Conservation (phyloP, 75 land plant species). For the Selaginella moellendorffii region DNA sequence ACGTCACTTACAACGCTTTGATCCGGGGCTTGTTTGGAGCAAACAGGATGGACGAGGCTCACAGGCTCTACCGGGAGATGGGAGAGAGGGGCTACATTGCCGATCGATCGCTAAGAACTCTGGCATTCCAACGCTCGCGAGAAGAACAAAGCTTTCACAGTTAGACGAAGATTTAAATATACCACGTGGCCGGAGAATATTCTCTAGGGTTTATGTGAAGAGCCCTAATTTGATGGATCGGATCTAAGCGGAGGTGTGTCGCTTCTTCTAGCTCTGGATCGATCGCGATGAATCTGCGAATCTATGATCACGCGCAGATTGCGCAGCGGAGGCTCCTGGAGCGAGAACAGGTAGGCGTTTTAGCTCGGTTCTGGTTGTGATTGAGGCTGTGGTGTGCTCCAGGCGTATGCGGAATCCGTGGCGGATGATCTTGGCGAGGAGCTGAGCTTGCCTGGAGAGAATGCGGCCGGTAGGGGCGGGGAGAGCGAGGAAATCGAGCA, state of each 20-base stretch:
- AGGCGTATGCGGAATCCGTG: conserved; percentile 42
- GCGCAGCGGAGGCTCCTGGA: neutral
- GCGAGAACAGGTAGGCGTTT: neutral
- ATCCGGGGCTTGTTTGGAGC: neutral
- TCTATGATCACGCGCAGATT: neutral
- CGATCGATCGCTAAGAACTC: neutral
- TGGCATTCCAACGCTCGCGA: no score
- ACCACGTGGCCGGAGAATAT: no score
- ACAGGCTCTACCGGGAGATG: neutral
- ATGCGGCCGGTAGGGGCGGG: conserved; percentile 71
- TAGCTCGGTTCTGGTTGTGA: no score
- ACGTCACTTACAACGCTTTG: neutral
- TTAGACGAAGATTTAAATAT: no score
- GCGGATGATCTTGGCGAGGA: conserved; percentile 67
- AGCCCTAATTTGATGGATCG: no score
- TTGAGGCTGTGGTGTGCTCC: no score
- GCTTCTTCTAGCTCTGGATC: no score
- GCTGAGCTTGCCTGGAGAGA: conserved; percentile 58
- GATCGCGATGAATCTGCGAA: neutral
- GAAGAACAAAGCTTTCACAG: no score
- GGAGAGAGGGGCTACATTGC: neutral
- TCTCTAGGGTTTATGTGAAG: no score
- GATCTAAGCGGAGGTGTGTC: no score
- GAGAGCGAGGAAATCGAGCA: conserved; percentile 80
- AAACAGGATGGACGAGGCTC: neutral